phyloP scores from a whole-genome alignment of 257 asterid genomes.

The Haberlea rhodopensis region DNA sequence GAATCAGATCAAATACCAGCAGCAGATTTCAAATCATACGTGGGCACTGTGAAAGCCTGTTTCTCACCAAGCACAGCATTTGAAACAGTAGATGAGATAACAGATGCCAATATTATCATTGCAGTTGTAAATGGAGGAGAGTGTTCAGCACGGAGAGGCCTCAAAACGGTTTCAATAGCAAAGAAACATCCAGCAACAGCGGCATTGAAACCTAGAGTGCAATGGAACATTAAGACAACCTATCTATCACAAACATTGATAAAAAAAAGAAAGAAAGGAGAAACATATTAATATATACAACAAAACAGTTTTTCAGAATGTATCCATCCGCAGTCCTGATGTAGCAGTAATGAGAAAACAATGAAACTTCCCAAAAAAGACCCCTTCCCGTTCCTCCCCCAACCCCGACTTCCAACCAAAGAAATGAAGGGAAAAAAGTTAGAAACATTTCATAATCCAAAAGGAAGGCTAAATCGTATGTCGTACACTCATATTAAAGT shows the following conservation, averaged over 20 bases:
- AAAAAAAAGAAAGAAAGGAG: slow-evolving; percentile 4
- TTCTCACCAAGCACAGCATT: slow-evolving; percentile 97
- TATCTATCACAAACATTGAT: slow-evolving; percentile 14
- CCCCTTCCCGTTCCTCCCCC: too few species aligned
- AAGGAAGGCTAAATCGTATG: too few species aligned
- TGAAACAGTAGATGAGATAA: slow-evolving; percentile 94
- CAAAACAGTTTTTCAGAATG: too few species aligned
- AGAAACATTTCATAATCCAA: too few species aligned
- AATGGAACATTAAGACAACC: slow-evolving; percentile 22
- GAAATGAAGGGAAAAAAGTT: too few species aligned
- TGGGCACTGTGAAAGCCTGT: slow-evolving; percentile 99
- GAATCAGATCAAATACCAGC: slow-evolving; percentile 94
- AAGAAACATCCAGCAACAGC: slow-evolving; percentile 99
- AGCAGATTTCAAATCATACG: slow-evolving; percentile 99
- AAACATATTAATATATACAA: background rate
- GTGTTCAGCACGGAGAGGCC: slow-evolving; percentile 98
- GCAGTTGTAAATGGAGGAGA: slow-evolving; percentile 99
- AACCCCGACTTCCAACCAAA: too few species aligned
- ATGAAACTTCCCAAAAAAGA: too few species aligned
- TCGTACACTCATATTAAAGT: background rate
- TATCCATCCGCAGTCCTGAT: too few species aligned
- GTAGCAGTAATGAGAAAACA: too few species aligned
- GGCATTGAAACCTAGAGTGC: slow-evolving; percentile 88
- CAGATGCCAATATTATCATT: slow-evolving; percentile 97
- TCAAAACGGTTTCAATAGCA: slow-evolving; percentile 96